These are phyloP conservation scores for Eleusine coracana DNA, from an alignment of 176 grass and related monocot species.

Conservation along the genomic window DNA sequence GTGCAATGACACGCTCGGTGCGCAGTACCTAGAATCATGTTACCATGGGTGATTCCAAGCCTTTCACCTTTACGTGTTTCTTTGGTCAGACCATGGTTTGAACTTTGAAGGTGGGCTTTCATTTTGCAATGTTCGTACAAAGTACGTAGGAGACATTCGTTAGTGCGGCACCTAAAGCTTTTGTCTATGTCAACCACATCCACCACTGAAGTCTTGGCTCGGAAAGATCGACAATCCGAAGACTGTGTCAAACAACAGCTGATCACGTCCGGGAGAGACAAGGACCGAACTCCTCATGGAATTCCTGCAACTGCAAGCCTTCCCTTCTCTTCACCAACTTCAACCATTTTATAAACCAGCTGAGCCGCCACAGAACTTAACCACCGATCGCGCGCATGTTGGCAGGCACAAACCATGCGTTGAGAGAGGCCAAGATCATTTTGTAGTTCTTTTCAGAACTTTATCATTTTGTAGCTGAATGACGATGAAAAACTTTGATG, in stretches of 20 bases:
- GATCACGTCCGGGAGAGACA: slow-evolving; percentile 25
- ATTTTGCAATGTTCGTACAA: not conserved
- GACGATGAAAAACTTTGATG: no score
- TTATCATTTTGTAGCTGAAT: no score
- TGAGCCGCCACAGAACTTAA: not conserved
- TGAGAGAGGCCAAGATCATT: not conserved
- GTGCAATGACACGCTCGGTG: not conserved
- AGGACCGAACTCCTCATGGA: slow-evolving; percentile 37
- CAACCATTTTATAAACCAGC: not conserved
- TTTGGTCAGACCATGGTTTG: not conserved
- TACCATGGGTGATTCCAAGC: not conserved
- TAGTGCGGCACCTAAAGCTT: slow-evolving; percentile 30
- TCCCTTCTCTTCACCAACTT: slow-evolving; percentile 19
- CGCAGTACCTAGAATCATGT: not conserved
- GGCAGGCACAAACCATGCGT: not conserved
- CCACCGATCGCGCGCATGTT: not conserved
- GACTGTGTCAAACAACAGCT: slow-evolving; percentile 8
- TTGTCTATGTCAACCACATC: slow-evolving; percentile 13
- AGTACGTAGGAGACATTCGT: not conserved
- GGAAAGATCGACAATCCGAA: not conserved
- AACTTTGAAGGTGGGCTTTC: not conserved
- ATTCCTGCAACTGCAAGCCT: not conserved
- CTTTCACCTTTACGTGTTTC: not conserved
- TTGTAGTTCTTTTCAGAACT: not conserved
- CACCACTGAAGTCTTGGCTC: not conserved